Evolutionary conservation across 169 alveolate genomes (phyloP).

Genomic region (Perkinsus olseni): DNA sequence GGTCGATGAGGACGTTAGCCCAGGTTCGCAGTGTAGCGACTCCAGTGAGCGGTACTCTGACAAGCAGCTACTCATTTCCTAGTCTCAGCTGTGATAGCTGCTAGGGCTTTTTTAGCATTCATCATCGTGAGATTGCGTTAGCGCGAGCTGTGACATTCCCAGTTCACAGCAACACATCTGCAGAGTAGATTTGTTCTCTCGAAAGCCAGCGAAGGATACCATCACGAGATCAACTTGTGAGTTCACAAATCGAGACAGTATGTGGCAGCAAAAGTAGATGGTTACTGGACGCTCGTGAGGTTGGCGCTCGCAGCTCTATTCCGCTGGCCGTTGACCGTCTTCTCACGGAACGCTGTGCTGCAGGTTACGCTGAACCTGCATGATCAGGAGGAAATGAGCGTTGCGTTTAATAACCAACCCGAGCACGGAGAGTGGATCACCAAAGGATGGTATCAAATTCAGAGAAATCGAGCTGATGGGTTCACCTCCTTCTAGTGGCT

Average conservation of each 20-base stretch:
- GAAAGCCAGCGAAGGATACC: too few species aligned
- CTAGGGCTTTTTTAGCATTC: too few species aligned
- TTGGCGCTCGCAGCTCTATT: neutral
- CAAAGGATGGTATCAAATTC: too few species aligned
- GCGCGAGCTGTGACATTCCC: too few species aligned
- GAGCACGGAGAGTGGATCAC: too few species aligned
- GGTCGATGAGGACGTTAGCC: neutral
- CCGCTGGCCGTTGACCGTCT: neutral
- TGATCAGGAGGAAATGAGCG: neutral
- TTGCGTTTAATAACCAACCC: neutral
- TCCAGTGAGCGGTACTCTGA: neutral
- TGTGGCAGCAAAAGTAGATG: neutral
- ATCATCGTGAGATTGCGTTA: too few species aligned
- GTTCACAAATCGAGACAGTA: neutral
- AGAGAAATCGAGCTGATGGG: too few species aligned
- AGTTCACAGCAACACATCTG: too few species aligned
- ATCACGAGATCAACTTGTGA: too few species aligned
- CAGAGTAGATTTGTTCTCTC: too few species aligned
- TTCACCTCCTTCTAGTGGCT: neutral
- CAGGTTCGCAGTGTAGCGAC: neutral
- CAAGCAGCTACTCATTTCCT: neutral
- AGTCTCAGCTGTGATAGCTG: neutral
- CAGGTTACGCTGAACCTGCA: neutral
- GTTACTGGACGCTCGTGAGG: neutral
- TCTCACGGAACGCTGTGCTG: neutral